Evolutionary conservation across 2,329 filamentous ascomycete species (phyloP).

Genomic region (Chaetothyriales sp.): DNA sequence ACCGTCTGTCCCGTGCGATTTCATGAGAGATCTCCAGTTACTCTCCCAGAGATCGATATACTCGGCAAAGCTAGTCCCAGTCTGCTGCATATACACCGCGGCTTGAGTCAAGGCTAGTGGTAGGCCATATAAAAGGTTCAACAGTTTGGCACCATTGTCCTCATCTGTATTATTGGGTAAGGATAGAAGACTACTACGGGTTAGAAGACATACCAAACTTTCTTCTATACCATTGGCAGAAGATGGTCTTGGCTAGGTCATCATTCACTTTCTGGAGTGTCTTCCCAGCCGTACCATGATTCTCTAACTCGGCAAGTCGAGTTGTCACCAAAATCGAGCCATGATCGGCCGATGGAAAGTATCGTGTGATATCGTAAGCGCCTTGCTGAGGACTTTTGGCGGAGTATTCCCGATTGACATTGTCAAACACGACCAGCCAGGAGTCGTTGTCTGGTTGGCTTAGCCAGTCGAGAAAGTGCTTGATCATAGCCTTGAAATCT

Average conservation of each 20-base stretch:
- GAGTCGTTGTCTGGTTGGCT: slow-evolving; percentile 7
- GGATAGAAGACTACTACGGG: too few relatives aligned
- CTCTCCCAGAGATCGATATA: slow-evolving; percentile 29
- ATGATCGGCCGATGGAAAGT: slow-evolving; percentile 8
- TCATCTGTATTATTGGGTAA: too few relatives aligned
- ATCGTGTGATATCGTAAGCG: slow-evolving; percentile 4
- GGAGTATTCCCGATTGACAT: slow-evolving; percentile 18
- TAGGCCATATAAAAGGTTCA: slow-evolving; percentile 28
- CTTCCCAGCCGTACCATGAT: too few relatives aligned
- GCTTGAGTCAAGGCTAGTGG: slow-evolving; percentile 34
- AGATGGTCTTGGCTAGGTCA: too few relatives aligned
- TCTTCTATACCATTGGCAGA: too few relatives aligned
- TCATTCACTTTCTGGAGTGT: too few relatives aligned
- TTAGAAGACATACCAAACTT: too few relatives aligned
- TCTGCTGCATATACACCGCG: slow-evolving; percentile 31
- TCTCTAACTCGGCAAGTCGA: background rate
- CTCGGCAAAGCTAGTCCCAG: slow-evolving; percentile 23
- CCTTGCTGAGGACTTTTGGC: slow-evolving; percentile 13
- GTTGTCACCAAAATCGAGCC: slow-evolving; percentile 16
- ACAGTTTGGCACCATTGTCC: slow-evolving; percentile 13
- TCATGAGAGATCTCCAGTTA: slow-evolving; percentile 22
- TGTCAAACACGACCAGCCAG: slow-evolving; percentile 22
- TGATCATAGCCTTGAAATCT: slow-evolving; percentile 1
- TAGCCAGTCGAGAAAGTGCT: background rate
- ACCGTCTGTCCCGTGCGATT: background rate